Evolutionary conservation across 768 basidiomycete genomes (phyloP).

Genomic region (Suillus fuscotomentosus): DNA sequence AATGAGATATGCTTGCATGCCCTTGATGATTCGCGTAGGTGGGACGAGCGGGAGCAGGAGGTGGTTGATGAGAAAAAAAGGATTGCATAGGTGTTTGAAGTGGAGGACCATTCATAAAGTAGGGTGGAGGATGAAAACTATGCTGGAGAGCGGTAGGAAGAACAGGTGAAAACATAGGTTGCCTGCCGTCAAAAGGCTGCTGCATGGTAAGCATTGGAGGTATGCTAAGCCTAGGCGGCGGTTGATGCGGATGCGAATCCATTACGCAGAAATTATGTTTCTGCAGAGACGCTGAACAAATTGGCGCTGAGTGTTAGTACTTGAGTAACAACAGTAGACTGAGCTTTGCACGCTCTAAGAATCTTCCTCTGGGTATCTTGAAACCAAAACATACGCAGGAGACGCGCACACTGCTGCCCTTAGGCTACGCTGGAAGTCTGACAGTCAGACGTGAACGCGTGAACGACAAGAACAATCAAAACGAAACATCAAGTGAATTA

Average conservation of each 20-base stretch:
- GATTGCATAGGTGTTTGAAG: slow-evolving; percentile 76
- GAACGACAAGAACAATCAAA: slow-evolving; percentile 1
- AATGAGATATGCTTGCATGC: slow-evolving; percentile 59
- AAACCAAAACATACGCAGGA: not conserved
- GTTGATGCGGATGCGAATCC: slow-evolving; percentile 45
- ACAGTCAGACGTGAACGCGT: not conserved
- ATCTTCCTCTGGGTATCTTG: slow-evolving; percentile 1
- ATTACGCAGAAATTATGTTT: slow-evolving; percentile 17
- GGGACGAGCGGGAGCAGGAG: slow-evolving; percentile 51
- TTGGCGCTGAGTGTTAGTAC: not conserved
- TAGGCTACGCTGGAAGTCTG: not conserved
- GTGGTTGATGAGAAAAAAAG: slow-evolving; percentile 54
- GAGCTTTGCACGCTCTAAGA: slow-evolving; percentile 2
- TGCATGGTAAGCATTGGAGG: slow-evolving; percentile 53
- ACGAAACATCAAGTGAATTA: not conserved
- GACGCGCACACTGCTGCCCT: slow-evolving; percentile 3
- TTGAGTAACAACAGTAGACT: slow-evolving; percentile 1
- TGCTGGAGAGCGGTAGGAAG: slow-evolving; percentile 60
- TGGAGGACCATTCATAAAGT: slow-evolving; percentile 41
- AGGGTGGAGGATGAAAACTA: slow-evolving; percentile 51
- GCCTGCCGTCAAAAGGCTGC: slow-evolving; percentile 49
- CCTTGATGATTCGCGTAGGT: slow-evolving; percentile 49
- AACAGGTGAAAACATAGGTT: slow-evolving; percentile 62
- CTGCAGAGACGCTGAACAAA: not conserved
- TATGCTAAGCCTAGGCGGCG: slow-evolving; percentile 57